Evolutionary conservation across 1,284 basidiomycete species (phyloP).

Genomic region (Macrocybe sp.): DNA sequence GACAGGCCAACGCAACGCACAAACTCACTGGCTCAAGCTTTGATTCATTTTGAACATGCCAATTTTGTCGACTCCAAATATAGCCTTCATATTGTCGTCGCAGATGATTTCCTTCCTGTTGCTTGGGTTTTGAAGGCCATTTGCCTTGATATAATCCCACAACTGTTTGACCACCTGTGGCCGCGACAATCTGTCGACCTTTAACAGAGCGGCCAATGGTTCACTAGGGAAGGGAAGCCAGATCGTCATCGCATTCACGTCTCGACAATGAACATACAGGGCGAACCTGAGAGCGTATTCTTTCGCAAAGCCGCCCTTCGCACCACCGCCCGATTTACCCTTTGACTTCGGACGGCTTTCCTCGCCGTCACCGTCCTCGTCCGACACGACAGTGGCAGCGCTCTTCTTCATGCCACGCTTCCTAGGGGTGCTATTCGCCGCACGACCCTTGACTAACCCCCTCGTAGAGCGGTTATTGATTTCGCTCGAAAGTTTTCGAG

Average conservation of each 20-base stretch:
- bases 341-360: slow-evolving; percentile 34
- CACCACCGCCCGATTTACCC: slow-evolving; percentile 33
- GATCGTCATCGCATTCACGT: not conserved
- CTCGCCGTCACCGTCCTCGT: slow-evolving; percentile 42
- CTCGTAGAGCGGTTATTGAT: slow-evolving; percentile 62
- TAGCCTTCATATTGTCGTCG: slow-evolving; percentile 59
- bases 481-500: slow-evolving; percentile 65
- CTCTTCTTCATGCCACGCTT: slow-evolving; percentile 49
- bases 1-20: not conserved
- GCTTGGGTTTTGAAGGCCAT: slow-evolving; percentile 74
- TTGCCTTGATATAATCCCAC: slow-evolving; percentile 80
- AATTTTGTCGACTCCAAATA: slow-evolving; percentile 75
- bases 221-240: slow-evolving; percentile 35
- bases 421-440: slow-evolving; percentile 31
- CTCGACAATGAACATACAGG: not conserved
- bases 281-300: slow-evolving; percentile 69
- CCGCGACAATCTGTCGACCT: slow-evolving; percentile 63
- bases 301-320: slow-evolving; percentile 72
- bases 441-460: slow-evolving; percentile 31
- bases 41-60: slow-evolving; percentile 91
- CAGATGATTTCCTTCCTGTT: slow-evolving; percentile 82
- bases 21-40: slow-evolving; percentile 65
- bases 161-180: slow-evolving; percentile 87
- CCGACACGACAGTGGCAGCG: slow-evolving; percentile 51
- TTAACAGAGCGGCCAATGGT: slow-evolving; percentile 57